phyloP scores from a whole-genome alignment of 139 green algal species.

The Coccomyxa sp. region DNA sequence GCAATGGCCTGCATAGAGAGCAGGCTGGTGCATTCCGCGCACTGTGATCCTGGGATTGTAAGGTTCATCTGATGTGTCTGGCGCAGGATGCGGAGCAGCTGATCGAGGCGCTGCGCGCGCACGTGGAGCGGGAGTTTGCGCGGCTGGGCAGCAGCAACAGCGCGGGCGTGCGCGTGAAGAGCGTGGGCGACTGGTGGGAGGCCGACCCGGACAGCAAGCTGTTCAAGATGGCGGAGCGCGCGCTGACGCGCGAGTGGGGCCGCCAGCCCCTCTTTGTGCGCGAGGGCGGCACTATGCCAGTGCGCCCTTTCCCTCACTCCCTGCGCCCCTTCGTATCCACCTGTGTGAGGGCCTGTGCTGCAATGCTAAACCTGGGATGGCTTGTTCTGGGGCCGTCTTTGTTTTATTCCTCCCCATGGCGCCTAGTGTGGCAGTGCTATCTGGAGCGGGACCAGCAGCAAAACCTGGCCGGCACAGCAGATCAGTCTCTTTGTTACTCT shows the following conservation, averaged over 20 bases:
- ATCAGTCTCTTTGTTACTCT: too few species aligned
- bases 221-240: constrained; percentile 71
- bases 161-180: constrained; percentile 57
- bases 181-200: constrained; percentile 89
- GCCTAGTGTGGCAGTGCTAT: too few species aligned
- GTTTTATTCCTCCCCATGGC: too few species aligned
- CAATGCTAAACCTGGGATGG: too few species aligned
- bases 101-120: constrained; percentile 48
- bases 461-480: too few species aligned
- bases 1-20: too few species aligned
- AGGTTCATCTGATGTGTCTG: neutral
- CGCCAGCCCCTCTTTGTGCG: constrained; percentile 73
- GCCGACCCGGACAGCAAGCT: constrained; percentile 57
- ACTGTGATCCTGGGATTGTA: too few species aligned
- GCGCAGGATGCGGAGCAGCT: constrained; percentile 39
- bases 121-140: constrained; percentile 79
- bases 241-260: constrained; percentile 73
- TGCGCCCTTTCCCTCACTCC: constrained; percentile 1
- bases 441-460: too few species aligned
- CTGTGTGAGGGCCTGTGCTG: too few species aligned
- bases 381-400: too few species aligned
- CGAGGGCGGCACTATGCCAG: constrained; percentile 75
- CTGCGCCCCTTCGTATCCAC: too few species aligned
- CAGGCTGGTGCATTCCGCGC: too few species aligned
- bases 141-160: constrained; percentile 78